A percentile compares a stretch with the other conserved stretches of the same genome.
Conservation (phyloP, 2,329 filamentous ascomycete species). For the Colletotrichum gigasporum region DNA sequence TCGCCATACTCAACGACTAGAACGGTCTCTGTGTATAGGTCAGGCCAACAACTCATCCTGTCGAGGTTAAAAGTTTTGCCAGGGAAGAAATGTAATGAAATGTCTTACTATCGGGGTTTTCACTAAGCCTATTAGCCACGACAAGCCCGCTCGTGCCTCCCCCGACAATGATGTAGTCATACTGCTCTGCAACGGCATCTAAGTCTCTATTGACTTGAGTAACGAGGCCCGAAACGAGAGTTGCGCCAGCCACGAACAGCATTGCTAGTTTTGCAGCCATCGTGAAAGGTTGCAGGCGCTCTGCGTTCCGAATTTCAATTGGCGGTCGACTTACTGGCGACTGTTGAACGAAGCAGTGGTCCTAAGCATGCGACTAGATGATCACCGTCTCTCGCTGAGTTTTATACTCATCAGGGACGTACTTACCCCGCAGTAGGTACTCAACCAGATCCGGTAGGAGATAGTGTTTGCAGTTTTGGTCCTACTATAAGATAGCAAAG, state of each 20-base stretch:
- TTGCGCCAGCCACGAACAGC: not conserved
- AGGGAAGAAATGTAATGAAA: not conserved
- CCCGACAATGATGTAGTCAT: constrained; percentile 44
- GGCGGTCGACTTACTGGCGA: too few relatives aligned
- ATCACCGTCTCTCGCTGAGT: too few relatives aligned
- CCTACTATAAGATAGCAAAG: too few relatives aligned
- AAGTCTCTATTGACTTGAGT: not conserved
- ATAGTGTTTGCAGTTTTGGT: too few relatives aligned
- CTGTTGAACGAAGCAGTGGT: too few relatives aligned
- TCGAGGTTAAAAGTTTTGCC: too few relatives aligned
- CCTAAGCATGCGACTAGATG: too few relatives aligned
- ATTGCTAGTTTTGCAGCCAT: not conserved
- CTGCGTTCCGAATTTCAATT: too few relatives aligned
- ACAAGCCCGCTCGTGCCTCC: constrained; percentile 48
- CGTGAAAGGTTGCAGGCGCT: too few relatives aligned
- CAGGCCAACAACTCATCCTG: not conserved
- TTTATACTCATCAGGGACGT: too few relatives aligned
- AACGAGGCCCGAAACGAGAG: not conserved
- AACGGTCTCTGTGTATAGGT: constrained; percentile 30
- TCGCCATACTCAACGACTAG: constrained; percentile 42
- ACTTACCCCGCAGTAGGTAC: too few relatives aligned
- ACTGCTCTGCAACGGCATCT: constrained; percentile 20
- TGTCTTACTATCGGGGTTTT: constrained; percentile 38
- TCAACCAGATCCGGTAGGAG: too few relatives aligned
- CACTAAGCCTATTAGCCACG: constrained; percentile 47